Conservation (phyloP, 1,284 basidiomycete species). For the Microbotryomycetes sp. region DNA sequence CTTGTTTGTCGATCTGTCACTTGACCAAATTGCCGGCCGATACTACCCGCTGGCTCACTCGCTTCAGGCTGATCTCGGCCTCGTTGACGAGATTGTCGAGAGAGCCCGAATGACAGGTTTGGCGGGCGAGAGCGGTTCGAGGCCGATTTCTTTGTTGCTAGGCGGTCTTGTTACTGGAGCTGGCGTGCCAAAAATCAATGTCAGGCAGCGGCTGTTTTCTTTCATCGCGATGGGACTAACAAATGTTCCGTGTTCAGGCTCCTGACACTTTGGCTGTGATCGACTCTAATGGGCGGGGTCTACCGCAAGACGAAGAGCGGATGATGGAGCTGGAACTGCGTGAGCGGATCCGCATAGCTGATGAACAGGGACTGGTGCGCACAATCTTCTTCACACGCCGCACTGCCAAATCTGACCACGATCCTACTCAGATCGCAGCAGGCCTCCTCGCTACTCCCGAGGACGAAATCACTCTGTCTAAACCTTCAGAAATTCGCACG, state of each 20-base stretch:
- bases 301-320: background rate
- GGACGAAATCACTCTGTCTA: background rate
- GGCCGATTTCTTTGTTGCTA: constrained; percentile 10
- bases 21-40: constrained; percentile 14
- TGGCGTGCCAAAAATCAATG: background rate
- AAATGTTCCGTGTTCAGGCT: background rate
- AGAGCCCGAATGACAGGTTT: constrained; percentile 1
- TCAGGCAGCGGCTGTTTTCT: background rate
- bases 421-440: background rate
- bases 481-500: no score
- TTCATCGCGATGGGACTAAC: background rate
- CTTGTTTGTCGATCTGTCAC: constrained; percentile 10
- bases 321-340: background rate
- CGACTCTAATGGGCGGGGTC: background rate
- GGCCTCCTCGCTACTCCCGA: background rate
- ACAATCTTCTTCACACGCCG: background rate
- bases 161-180: constrained; percentile 3
- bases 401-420: background rate
- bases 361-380: background rate
- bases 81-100: background rate
- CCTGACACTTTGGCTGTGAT: background rate
- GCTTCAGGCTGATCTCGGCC: background rate
- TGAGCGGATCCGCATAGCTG: background rate
- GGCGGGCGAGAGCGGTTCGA: constrained; percentile 15
- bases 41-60: constrained; percentile 6